Percentiles rank a stretch among this genome's conserved stretches.
These are phyloP conservation scores for Diutina rugosa DNA, from an alignment of 1,139 yeast genomes.

Conservation along the genomic window DNA sequence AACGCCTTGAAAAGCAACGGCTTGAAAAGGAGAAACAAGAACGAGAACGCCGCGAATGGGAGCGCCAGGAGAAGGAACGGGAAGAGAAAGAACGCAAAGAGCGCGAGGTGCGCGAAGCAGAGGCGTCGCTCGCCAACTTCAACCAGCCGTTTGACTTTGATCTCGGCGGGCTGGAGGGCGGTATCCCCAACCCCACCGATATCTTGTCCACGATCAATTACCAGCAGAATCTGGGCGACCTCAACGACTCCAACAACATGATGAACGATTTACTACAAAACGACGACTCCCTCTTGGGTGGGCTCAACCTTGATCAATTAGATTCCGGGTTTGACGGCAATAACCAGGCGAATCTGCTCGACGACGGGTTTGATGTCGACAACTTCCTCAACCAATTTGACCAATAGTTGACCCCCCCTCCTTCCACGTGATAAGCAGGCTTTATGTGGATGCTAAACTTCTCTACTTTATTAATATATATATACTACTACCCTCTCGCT, in stretches of 20 bases:
- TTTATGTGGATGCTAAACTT: not conserved
- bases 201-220: constrained; percentile 24
- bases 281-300: constrained; percentile 32
- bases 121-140: constrained; percentile 8
- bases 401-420: not conserved
- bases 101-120: constrained; percentile 7
- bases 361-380: constrained; percentile 12
- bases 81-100: constrained; percentile 4
- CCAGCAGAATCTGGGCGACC: constrained; percentile 4
- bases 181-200: constrained; percentile 26
- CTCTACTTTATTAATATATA: not conserved
- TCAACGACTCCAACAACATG: constrained; percentile 5
- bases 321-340: constrained; percentile 21
- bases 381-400: constrained; percentile 35
- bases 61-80: constrained; percentile 7
- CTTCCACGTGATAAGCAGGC: not conserved
- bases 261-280: constrained; percentile 28
- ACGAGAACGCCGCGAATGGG: not conserved
- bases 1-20: constrained; percentile 3
- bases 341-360: constrained; percentile 3
- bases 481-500: not conserved
- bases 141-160: constrained; percentile 19
- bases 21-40: constrained; percentile 5
- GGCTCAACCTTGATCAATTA: constrained; percentile 28
- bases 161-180: constrained; percentile 12